Evolutionary conservation across 1,284 basidiomycete species (phyloP), one percentile per base, ranked within the genome.

Genomic region (Papiliotrema terrestris): DNA sequence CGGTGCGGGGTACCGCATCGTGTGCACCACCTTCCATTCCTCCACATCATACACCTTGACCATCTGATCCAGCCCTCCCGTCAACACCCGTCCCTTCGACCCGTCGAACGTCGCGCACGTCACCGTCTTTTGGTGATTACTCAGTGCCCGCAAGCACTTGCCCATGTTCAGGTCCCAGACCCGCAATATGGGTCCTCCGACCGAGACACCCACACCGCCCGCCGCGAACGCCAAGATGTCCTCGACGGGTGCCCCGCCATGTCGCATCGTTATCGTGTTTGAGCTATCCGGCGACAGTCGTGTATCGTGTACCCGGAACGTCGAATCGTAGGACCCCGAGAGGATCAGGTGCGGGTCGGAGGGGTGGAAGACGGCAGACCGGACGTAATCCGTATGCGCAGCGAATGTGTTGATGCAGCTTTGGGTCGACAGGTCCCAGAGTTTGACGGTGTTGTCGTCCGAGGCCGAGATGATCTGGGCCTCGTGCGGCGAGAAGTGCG

Each of bases 11-110:
- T 98, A 98, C 42, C 95, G 87, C 92, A 99, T 98, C 0, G 96
- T 98, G 73, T 99, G 96, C 9, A 95, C 87, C 29, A 98, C 96
- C 67, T 89, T 89, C 80, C 94, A 95, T 38, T 87, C 87, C 68
- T 89, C 86, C 47, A 95, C 86, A 72, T 98, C 94, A 78, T 98
- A 99, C 22, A 98, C 93, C 78, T 99, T 99, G 56, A 98, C 91
- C 85, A 99, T 88, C 63, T 94, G 92, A 73, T 99, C 96, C 58
- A 99, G 79, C 35, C 90, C 86, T 36, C 89, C 96, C 0, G 91
- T 93, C 45, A 99, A 80, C 2, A 98, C 82, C 25, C 94, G 83
- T 32, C 67, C 67, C 54, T 69, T 69, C 52, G 82, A 83, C 17
- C 86, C 76, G 69, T 92, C 86, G 75, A 94, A 91, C 4, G 89